Evolutionary conservation across 192 early-diverging fungal species (phyloP).

Genomic region (Powellomyces hirtus): DNA sequence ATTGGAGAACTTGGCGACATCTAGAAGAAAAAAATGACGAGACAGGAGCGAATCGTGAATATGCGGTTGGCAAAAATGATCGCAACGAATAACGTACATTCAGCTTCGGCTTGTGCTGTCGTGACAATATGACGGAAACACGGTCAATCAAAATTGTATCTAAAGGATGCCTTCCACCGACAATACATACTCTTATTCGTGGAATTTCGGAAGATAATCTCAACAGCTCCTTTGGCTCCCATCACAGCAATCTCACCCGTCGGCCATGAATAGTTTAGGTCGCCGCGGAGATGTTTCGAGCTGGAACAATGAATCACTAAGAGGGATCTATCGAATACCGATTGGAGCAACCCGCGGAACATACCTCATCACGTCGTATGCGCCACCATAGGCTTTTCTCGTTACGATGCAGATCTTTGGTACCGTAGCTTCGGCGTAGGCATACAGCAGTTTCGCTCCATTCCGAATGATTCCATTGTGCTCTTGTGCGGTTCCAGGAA

Average conservation of each 20-base stretch:
- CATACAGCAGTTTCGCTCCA: conserved; percentile 94
- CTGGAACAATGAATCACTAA: too few species aligned
- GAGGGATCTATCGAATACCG: too few species aligned
- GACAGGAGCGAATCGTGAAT: background rate
- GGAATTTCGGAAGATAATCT: conserved; percentile 82
- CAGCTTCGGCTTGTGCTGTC: conserved; percentile 66
- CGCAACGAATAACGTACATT: conserved; percentile 46
- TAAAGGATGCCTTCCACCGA: too few species aligned
- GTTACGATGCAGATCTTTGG: conserved; percentile 95
- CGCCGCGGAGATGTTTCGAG: conserved; percentile 93
- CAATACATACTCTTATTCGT: conserved; percentile 52
- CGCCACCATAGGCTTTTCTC: conserved; percentile 96
- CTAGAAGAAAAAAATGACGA: background rate
- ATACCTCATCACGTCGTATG: conserved; percentile 96
- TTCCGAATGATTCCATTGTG: conserved; percentile 95
- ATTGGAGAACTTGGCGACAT: conserved; percentile 89
- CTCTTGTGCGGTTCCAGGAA: conserved; percentile 92
- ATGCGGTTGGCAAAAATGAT: background rate
- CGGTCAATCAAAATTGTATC: too few species aligned
- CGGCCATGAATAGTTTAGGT: conserved; percentile 90
- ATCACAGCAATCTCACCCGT: conserved; percentile 98
- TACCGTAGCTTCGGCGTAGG: conserved; percentile 94
- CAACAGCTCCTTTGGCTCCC: conserved; percentile 96
- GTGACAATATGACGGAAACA: too few species aligned
- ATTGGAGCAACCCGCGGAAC: conserved; percentile 43